phyloP scores from a whole-genome alignment of 75 land plant genomes.

The Picea glauca region DNA sequence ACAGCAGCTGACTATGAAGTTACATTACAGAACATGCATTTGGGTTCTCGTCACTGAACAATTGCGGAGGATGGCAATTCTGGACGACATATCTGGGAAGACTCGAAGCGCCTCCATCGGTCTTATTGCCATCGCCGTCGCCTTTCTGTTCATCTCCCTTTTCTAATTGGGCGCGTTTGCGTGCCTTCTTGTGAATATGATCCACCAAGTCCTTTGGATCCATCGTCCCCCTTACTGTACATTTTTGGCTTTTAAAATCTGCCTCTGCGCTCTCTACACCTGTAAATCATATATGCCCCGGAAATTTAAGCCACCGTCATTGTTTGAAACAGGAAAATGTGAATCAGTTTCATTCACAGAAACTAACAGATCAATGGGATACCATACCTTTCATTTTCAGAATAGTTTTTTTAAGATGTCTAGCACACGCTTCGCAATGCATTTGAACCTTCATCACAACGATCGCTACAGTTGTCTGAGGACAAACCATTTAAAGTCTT shows the following conservation, averaged over 20 bases:
- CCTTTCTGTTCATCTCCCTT: constrained; percentile 9
- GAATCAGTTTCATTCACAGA: no score
- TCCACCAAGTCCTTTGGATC: constrained; percentile 57
- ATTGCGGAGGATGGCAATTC: constrained; percentile 56
- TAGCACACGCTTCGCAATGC: constrained; percentile 19
- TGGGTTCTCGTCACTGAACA: constrained; percentile 80
- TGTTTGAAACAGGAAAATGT: no score
- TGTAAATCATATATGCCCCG: constrained; percentile 9
- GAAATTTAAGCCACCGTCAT: not conserved
- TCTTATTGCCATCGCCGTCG: not conserved
- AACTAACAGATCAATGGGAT: not conserved
- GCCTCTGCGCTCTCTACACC: constrained; percentile 56
- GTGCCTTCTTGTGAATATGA: constrained; percentile 47
- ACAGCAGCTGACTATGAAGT: no score
- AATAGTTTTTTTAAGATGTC: not conserved
- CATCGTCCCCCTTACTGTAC: constrained; percentile 56
- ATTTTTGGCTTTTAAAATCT: constrained; percentile 50
- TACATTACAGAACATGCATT: constrained; percentile 39
- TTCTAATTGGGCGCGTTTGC: constrained; percentile 15
- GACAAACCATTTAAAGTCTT: not conserved
- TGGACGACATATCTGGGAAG: constrained; percentile 1
- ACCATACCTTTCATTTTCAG: constrained; percentile 15
- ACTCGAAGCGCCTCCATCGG: not conserved
- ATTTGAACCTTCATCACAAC: constrained; percentile 17
- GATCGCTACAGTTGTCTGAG: constrained; percentile 31